Percentiles rank a stretch among this genome's conserved stretches.
These are phyloP conservation scores for Calvatia gigantea DNA, from an alignment of 768 basidiomycete species.

Conservation along the genomic window DNA sequence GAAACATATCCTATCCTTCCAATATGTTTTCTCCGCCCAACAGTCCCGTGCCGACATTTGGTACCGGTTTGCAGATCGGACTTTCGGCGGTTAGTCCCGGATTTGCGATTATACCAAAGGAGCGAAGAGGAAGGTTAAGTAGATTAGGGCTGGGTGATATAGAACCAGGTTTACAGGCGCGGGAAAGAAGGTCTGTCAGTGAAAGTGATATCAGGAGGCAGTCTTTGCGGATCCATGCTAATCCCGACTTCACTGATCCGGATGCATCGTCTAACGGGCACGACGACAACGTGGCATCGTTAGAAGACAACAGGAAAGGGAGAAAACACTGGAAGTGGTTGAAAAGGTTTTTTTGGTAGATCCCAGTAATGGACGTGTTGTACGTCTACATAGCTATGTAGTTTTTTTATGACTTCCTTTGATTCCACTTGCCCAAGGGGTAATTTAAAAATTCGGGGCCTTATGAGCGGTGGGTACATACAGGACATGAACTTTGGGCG, in stretches of 20 bases:
- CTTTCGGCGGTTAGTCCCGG: slow-evolving; percentile 74
- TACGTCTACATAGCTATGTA: not conserved
- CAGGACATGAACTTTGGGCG: too few species aligned
- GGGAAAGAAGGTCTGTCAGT: slow-evolving; percentile 47
- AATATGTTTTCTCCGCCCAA: slow-evolving; percentile 29
- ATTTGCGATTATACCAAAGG: slow-evolving; percentile 62
- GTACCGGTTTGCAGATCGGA: slow-evolving; percentile 69
- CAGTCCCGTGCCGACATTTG: slow-evolving; percentile 32
- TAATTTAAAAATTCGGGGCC: too few species aligned
- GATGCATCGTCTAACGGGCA: not conserved
- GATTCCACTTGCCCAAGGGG: too few species aligned
- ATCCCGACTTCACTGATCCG: not conserved
- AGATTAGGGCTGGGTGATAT: slow-evolving; percentile 23
- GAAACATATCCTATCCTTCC: slow-evolving; percentile 8
- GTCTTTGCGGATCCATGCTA: not conserved
- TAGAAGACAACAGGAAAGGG: not conserved
- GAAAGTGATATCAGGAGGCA: slow-evolving; percentile 41
- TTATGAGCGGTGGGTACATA: too few species aligned
- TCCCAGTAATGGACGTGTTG: not conserved
- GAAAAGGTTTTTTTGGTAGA: slow-evolving; percentile 15
- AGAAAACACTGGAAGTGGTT: slow-evolving; percentile 27
- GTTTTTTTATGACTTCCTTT: not conserved
- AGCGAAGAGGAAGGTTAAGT: slow-evolving; percentile 43
- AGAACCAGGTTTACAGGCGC: slow-evolving; percentile 18
- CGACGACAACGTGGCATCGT: not conserved